Conservation (phyloP, 345 rosid genomes). For the Sonneratia caseolaris region DNA sequence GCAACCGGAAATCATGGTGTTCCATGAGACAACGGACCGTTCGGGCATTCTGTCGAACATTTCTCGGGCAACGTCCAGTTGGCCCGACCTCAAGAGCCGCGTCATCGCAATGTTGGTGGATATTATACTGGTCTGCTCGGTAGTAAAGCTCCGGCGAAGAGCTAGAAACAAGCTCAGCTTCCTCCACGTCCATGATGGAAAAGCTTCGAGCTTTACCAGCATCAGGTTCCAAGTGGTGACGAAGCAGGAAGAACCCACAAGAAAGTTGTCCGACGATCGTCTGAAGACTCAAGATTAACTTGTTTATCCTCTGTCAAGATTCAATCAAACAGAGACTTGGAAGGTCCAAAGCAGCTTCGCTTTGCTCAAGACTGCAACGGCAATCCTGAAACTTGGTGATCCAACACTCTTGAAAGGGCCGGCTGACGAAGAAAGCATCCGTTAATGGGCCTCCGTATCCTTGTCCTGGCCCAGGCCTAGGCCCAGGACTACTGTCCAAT, state of each 20-base stretch:
- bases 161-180: neutral
- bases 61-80: constrained; percentile 24
- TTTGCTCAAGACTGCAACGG: too few relatives aligned
- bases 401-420: neutral
- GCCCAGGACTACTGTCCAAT: too few relatives aligned
- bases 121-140: constrained; percentile 7
- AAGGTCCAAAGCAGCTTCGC: too few relatives aligned
- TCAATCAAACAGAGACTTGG: too few relatives aligned
- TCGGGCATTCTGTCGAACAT: constrained; percentile 45
- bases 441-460: neutral
- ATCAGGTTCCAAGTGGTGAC: neutral
- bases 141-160: constrained; percentile 4
- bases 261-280: neutral
- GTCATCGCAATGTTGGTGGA: constrained; percentile 25
- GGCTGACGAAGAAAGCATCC: too few relatives aligned
- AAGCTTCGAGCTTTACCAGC: neutral
- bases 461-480: too few relatives aligned
- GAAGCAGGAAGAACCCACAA: neutral
- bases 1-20: constrained; percentile 36
- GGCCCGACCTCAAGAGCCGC: constrained; percentile 11
- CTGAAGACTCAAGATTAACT: neutral
- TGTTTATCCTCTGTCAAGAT: too few relatives aligned
- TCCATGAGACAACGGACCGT: constrained; percentile 38
- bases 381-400: too few relatives aligned
- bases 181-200: neutral